Conservation (phyloP, 306 rosid genomes). For the Abrus precatorius region DNA sequence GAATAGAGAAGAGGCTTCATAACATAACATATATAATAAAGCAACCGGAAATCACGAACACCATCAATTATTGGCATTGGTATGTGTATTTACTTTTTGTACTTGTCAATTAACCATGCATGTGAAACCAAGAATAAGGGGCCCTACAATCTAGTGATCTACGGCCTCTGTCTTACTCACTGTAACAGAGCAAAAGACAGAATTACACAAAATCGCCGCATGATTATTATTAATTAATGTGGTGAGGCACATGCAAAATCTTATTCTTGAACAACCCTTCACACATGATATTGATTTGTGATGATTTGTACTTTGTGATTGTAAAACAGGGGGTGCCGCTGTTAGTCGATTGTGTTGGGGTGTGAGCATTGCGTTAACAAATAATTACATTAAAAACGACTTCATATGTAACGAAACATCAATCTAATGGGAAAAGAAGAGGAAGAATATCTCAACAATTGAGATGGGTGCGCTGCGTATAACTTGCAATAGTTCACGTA, state of each 20-base stretch:
- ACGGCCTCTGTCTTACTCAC: slow-evolving; percentile 38
- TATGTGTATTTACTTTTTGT: not conserved
- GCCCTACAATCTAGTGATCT: slow-evolving; percentile 19
- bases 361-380: too few species aligned
- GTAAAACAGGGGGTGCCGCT: too few species aligned
- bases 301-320: not conserved
- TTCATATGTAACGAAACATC: too few species aligned
- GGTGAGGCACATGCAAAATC: slow-evolving; percentile 10
- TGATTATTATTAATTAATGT: slow-evolving; percentile 29
- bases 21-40: not conserved
- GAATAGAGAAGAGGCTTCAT: not conserved
- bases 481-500: not conserved
- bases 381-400: too few species aligned
- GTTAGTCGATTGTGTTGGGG: too few species aligned
- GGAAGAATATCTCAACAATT: too few species aligned
- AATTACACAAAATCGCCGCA: not conserved
- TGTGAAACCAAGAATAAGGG: slow-evolving; percentile 15
- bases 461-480: too few species aligned
- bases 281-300: not conserved
- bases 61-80: slow-evolving; percentile 30
- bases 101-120: slow-evolving; percentile 20
- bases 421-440: too few species aligned
- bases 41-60: slow-evolving; percentile 45
- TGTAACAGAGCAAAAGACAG: slow-evolving; percentile 8
- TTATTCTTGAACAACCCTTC: not conserved